Percentiles rank a stretch among this genome's conserved stretches.
phyloP scores from a whole-genome alignment of 2,329 filamentous ascomycete genomes.

The Tolypocladium amazonense region DNA sequence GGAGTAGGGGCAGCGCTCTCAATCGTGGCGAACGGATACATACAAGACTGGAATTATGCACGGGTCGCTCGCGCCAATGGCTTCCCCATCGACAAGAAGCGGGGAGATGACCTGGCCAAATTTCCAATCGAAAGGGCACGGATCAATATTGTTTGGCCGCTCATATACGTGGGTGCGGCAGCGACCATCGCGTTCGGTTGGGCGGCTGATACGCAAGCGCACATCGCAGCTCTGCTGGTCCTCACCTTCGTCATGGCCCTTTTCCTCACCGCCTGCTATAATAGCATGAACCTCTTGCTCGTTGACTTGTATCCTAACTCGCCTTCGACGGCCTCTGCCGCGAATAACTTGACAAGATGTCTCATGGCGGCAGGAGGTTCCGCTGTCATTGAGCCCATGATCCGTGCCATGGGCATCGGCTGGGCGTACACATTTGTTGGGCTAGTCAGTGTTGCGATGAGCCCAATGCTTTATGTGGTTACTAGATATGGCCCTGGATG shows the following conservation, averaged over 20 bases:
- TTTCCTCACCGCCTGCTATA: background rate
- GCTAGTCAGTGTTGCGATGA: background rate
- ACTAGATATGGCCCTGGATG: background rate
- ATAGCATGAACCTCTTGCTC: background rate
- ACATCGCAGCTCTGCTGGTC: background rate
- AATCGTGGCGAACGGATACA: background rate
- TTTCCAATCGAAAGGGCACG: background rate
- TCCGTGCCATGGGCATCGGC: background rate
- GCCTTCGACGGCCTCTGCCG: background rate
- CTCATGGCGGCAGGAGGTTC: background rate
- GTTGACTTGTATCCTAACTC: background rate
- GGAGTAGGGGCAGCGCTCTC: background rate
- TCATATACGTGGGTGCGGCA: background rate
- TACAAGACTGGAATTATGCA: background rate
- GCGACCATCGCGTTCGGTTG: background rate
- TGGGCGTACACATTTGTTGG: constrained; percentile 1
- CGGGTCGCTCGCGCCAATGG: background rate
- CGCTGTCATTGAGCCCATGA: background rate
- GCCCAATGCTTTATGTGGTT: background rate
- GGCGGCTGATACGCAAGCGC: background rate
- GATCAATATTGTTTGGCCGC: background rate
- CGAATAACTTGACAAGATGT: constrained; percentile 1
- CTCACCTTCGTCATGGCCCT: background rate
- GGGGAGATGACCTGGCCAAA: background rate
- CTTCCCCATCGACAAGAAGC: background rate